phyloP scores from a whole-genome alignment of 2,329 filamentous ascomycete genomes.

The Alternaria rosae region DNA sequence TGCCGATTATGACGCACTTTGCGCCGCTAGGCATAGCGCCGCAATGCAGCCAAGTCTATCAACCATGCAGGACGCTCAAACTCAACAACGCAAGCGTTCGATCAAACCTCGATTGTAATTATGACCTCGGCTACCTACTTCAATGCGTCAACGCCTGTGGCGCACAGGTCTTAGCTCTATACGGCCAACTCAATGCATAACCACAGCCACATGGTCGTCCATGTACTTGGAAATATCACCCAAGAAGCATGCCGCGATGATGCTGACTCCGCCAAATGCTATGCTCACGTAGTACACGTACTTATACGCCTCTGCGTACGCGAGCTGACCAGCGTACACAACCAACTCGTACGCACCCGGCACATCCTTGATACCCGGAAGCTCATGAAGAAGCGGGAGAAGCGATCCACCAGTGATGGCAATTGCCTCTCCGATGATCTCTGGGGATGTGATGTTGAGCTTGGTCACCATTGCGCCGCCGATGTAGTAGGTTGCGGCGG shows the following conservation, averaged over 20 bases:
- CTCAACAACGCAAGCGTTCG: not conserved
- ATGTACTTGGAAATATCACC: constrained; percentile 60
- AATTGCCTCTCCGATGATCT: constrained; percentile 59
- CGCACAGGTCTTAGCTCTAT: not conserved
- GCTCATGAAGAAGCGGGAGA: constrained; percentile 54
- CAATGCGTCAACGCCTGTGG: not conserved
- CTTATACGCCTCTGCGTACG: constrained; percentile 66
- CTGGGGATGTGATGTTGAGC: constrained; percentile 56
- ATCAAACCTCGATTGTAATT: not conserved
- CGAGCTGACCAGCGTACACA: constrained; percentile 63
- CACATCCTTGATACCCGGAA: constrained; percentile 58
- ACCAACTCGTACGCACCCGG: constrained; percentile 45
- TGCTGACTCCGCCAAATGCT: constrained; percentile 65
- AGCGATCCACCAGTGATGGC: constrained; percentile 55
- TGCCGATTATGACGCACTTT: not conserved
- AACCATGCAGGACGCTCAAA: not conserved
- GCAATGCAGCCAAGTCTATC: not conserved
- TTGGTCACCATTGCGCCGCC: constrained; percentile 57
- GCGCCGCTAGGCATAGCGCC: not conserved
- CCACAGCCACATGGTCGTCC: constrained; percentile 35
- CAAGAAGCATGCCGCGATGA: constrained; percentile 65
- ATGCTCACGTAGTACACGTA: constrained; percentile 70
- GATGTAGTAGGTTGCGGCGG: constrained; percentile 33
- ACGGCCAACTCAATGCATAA: constrained; percentile 12
- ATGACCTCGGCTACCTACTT: not conserved